These are phyloP conservation scores for Trichomonas gallinae DNA, from an alignment of 208 protist species.

Conservation along the genomic window DNA sequence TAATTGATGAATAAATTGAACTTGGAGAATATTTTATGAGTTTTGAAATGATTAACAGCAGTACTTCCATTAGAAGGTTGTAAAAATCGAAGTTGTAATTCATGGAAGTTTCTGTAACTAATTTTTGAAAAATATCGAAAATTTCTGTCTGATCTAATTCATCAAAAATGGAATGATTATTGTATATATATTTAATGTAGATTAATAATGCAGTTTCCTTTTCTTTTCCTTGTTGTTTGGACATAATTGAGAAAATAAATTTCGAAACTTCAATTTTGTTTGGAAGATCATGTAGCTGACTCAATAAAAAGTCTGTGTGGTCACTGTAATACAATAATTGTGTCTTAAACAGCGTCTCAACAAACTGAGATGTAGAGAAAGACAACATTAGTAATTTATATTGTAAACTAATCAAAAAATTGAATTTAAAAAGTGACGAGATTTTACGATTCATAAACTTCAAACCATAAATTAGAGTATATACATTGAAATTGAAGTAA, in stretches of 20 bases:
- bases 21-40: background rate
- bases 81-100: background rate
- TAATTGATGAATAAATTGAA: background rate
- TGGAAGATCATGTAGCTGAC: background rate
- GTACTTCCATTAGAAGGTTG: background rate
- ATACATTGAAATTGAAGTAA: no score
- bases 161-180: background rate
- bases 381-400: no score
- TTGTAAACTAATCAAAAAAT: no score
- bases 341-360: background rate
- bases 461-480: no score
- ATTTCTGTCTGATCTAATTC: background rate
- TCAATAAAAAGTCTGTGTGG: background rate
- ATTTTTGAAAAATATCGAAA: background rate
- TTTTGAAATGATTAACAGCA: background rate
- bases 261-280: background rate
- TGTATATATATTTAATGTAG: background rate
- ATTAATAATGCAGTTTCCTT: background rate
- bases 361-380: background rate
- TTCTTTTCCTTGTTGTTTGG: background rate
- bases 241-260: background rate
- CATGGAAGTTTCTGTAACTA: background rate
- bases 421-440: no score
- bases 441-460: no score
- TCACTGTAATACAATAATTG: background rate